Evolutionary conservation across 1,284 basidiomycete species (phyloP).

Genomic region (Caloboletus inedulis): DNA sequence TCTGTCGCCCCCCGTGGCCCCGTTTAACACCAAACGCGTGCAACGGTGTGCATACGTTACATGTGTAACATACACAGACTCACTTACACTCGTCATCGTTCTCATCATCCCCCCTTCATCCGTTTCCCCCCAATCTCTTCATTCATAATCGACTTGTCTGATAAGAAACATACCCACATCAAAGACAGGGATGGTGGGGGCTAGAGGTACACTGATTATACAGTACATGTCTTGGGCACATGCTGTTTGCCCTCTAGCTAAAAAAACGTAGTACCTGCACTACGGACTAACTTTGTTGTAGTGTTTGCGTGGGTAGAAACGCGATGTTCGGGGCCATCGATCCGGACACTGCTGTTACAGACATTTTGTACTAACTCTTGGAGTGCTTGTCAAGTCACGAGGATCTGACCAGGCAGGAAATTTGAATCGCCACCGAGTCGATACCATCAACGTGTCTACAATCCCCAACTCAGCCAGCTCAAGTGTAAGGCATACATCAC

Average conservation of each 20-base stretch:
- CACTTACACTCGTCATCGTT: not conserved
- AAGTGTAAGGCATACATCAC: not conserved
- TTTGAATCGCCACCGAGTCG: not conserved
- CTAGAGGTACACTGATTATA: not conserved
- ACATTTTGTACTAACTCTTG: not conserved
- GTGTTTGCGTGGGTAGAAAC: not conserved
- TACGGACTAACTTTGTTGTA: not conserved
- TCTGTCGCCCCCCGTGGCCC: not conserved
- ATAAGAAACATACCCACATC: slow-evolving; percentile 2
- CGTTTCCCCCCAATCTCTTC: not conserved
- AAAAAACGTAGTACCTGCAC: not conserved
- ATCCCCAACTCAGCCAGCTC: not conserved
- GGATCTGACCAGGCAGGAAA: not conserved
- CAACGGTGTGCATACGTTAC: slow-evolving; percentile 1
- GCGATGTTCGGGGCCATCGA: not conserved
- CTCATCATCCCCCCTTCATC: not conserved
- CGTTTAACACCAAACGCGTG: not conserved
- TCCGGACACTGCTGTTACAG: not conserved
- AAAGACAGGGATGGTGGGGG: not conserved
- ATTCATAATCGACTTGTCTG: not conserved
- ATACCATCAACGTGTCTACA: not conserved
- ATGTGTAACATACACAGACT: not conserved
- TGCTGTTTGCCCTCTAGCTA: not conserved
- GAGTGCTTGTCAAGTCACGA: not conserved
- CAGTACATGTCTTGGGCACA: not conserved